Conservation (phyloP, 1,139 yeast species). For the Blastobotrys illinoisensis region DNA sequence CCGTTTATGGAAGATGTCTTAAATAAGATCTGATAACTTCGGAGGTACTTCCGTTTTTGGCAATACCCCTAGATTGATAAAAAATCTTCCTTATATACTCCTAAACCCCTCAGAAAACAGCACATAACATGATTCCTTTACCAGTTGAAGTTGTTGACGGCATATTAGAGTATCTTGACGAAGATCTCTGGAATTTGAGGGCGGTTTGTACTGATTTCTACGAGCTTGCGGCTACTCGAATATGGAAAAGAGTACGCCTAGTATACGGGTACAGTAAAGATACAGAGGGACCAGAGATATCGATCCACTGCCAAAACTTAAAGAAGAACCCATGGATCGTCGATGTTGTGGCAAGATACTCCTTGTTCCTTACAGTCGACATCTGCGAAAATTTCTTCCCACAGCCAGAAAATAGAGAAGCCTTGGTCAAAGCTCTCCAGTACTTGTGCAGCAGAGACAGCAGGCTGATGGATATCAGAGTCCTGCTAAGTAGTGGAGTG, state of each 20-base stretch:
- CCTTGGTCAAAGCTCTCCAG: background rate
- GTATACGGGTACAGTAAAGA: background rate
- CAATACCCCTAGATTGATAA: background rate
- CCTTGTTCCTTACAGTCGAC: background rate
- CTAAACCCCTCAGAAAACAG: background rate
- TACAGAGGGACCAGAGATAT: background rate
- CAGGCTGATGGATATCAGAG: background rate
- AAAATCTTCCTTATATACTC: background rate
- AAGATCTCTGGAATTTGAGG: background rate
- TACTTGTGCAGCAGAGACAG: background rate
- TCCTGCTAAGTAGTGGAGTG: background rate
- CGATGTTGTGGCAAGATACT: background rate
- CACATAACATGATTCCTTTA: background rate
- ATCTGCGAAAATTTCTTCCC: background rate
- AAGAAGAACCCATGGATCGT: background rate
- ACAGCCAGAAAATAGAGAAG: background rate
- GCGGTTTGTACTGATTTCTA: background rate
- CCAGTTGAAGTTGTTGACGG: background rate
- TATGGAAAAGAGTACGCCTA: background rate
- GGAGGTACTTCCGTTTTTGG: background rate
- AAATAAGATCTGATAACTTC: background rate
- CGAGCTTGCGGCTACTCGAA: background rate
- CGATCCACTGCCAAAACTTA: background rate
- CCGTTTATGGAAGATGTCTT: background rate
- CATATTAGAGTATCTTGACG: background rate